Conservation (phyloP, 2,329 filamentous ascomycete genomes). For the Colletotrichum higginsianum region DNA sequence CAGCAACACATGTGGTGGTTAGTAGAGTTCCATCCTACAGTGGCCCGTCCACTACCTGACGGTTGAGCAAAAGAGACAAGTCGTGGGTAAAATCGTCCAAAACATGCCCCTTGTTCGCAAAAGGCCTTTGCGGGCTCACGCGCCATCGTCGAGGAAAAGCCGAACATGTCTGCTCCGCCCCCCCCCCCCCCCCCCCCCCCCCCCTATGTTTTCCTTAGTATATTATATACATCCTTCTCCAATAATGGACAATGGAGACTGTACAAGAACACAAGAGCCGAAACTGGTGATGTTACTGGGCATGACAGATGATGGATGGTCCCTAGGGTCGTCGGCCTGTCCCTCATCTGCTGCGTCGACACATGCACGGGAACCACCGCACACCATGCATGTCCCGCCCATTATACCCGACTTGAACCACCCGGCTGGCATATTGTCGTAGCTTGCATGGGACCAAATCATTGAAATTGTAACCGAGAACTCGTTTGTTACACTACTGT, state of each 20-base stretch:
- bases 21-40: too few species aligned
- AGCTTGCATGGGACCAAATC: neutral
- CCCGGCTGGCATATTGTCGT: neutral
- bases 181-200: too few species aligned
- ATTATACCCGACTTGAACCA: neutral
- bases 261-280: too few species aligned
- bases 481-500: conserved; percentile 31
- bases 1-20: too few species aligned
- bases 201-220: too few species aligned
- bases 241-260: too few species aligned
- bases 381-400: neutral
- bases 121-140: neutral
- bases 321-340: too few species aligned
- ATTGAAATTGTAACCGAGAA: conserved; percentile 7
- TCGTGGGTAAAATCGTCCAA: too few species aligned
- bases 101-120: too few species aligned
- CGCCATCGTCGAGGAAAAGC: neutral
- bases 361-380: neutral
- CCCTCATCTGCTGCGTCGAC: neutral
- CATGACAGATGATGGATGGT: too few species aligned
- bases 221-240: too few species aligned
- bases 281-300: too few species aligned
- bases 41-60: neutral
- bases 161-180: neutral
- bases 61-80: neutral